Conservation (phyloP, 2,329 filamentous ascomycete species). For the Talaromyces sp. region DNA sequence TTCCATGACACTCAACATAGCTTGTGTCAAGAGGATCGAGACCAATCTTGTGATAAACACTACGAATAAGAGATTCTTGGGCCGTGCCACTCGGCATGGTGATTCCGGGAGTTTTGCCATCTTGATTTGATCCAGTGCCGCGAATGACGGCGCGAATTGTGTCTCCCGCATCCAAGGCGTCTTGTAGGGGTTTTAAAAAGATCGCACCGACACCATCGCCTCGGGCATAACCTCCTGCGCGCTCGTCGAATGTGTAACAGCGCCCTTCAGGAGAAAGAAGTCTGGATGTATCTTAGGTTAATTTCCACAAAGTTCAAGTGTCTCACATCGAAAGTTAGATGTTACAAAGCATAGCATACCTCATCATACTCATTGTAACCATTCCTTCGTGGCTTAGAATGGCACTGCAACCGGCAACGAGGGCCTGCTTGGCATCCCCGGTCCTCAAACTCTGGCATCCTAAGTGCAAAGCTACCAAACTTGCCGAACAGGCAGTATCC, state of each 20-base stretch:
- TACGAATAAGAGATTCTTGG: slow-evolving; percentile 40
- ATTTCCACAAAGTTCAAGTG: too few relatives aligned
- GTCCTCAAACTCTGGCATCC: too few relatives aligned
- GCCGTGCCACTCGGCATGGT: slow-evolving; percentile 23
- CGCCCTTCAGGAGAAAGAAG: slow-evolving; percentile 46
- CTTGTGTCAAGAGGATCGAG: slow-evolving; percentile 29
- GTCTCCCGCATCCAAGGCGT: slow-evolving; percentile 49
- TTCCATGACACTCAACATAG: slow-evolving; percentile 29
- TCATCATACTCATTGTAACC: too few relatives aligned
- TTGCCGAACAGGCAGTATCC: too few relatives aligned
- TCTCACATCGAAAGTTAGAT: too few relatives aligned
- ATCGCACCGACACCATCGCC: slow-evolving; percentile 61
- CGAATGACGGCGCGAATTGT: slow-evolving; percentile 40
- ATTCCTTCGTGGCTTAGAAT: too few relatives aligned
- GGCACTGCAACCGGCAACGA: too few relatives aligned
- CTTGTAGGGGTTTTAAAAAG: slow-evolving; percentile 48
- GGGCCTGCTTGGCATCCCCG: too few relatives aligned
- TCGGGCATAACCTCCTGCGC: slow-evolving; percentile 60
- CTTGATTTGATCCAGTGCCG: slow-evolving; percentile 35
- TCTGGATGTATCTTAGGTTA: neutral
- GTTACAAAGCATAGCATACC: too few relatives aligned
- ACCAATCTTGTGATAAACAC: slow-evolving; percentile 46
- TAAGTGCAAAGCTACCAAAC: too few relatives aligned
- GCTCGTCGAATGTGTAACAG: slow-evolving; percentile 53
- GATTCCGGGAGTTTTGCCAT: slow-evolving; percentile 35